These are phyloP conservation scores for Dactylorhiza incarnata DNA, from an alignment of 106 monocot species.

Conservation along the genomic window DNA sequence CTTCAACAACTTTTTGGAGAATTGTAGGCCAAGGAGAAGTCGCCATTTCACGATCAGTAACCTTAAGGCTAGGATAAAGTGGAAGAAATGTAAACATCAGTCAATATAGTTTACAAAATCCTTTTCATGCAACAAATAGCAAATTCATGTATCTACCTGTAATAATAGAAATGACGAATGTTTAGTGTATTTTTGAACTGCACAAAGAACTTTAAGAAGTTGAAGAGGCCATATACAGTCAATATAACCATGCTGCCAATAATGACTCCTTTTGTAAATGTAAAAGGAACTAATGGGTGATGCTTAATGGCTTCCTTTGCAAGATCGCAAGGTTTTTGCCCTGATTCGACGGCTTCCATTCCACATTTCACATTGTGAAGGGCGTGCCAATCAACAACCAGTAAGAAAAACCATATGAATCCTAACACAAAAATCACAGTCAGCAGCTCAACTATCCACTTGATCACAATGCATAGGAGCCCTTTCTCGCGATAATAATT, in stretches of 20 bases:
- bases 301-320: slow-evolving; percentile 68
- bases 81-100: not conserved
- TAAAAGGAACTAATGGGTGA: slow-evolving; percentile 86
- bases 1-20: slow-evolving; percentile 71
- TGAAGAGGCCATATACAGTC: slow-evolving; percentile 69
- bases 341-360: slow-evolving; percentile 86
- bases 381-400: slow-evolving; percentile 85
- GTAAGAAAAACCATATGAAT: slow-evolving; percentile 81
- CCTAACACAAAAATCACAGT: slow-evolving; percentile 56
- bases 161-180: slow-evolving; percentile 66
- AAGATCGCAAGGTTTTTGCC: slow-evolving; percentile 80
- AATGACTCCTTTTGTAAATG: slow-evolving; percentile 66
- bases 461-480: slow-evolving; percentile 71
- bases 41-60: slow-evolving; percentile 85
- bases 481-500: slow-evolving; percentile 88
- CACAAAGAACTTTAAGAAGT: slow-evolving; percentile 83
- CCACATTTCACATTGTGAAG: slow-evolving; percentile 84
- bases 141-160: slow-evolving; percentile 34
- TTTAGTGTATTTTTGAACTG: slow-evolving; percentile 74
- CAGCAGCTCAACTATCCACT: slow-evolving; percentile 87
- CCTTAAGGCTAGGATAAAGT: slow-evolving; percentile 43
- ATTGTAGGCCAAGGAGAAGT: slow-evolving; percentile 79
- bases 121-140: not conserved
- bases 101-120: not conserved
- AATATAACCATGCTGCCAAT: slow-evolving; percentile 77